A percentile compares a stretch with the other conserved stretches of the same genome.
Evolutionary conservation across 1,284 basidiomycete genomes (phyloP).

Genomic region (Leccinum pachyderme): DNA sequence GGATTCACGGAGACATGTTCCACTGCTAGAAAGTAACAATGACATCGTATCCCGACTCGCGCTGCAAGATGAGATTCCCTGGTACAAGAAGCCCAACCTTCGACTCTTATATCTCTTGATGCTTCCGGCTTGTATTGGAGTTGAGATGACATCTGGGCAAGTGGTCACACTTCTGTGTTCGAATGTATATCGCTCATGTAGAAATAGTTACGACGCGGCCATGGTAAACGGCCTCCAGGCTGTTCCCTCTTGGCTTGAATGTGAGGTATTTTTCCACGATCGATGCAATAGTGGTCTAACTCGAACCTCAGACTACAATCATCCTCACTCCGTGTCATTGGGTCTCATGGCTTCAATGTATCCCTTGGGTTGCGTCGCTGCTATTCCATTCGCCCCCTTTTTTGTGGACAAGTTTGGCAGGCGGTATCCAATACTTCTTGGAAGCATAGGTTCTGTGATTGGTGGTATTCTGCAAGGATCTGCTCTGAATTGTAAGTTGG

Average conservation of each 20-base stretch:
- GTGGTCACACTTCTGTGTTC: constrained; percentile 30
- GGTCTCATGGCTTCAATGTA: neutral
- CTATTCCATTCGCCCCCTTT: neutral
- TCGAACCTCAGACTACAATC: neutral
- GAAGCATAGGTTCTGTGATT: neutral
- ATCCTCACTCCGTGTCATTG: neutral
- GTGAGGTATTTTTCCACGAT: no score
- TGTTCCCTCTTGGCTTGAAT: constrained; percentile 7
- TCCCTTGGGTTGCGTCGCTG: neutral
- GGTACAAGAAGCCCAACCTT: constrained; percentile 37
- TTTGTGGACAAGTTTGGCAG: neutral
- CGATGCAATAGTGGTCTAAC: neutral
- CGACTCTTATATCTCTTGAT: constrained; percentile 30
- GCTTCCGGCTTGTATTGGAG: constrained; percentile 57
- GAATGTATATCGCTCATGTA: neutral
- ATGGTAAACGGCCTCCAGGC: neutral
- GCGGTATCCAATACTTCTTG: neutral
- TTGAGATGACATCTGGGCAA: constrained; percentile 61
- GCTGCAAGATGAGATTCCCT: constrained; percentile 48
- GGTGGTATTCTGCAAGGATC: neutral
- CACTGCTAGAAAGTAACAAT: no score
- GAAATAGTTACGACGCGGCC: neutral
- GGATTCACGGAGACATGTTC: no score
- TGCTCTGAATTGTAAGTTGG: neutral
- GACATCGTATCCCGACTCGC: constrained; percentile 43